A percentile compares a stretch with the other conserved stretches of the same genome.
Evolutionary conservation across 2,329 filamentous ascomycete species (phyloP).

Genomic region (Colletotrichum caudatum): DNA sequence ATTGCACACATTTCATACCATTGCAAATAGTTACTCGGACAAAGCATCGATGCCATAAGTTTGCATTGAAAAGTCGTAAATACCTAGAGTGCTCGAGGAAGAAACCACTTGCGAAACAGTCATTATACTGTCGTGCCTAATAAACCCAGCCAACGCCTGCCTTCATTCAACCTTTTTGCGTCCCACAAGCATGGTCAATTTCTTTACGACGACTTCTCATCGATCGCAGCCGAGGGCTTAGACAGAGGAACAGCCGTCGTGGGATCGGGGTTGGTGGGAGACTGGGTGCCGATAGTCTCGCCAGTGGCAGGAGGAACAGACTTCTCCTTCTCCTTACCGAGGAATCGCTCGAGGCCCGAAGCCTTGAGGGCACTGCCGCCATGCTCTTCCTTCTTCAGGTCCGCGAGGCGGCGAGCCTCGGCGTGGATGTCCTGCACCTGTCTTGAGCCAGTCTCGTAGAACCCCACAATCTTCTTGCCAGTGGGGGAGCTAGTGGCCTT

Average conservation of each 20-base stretch:
- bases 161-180: slow-evolving; percentile 23
- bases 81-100: slow-evolving; percentile 27
- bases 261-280: slow-evolving; percentile 39
- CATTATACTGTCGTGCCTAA: slow-evolving; percentile 32
- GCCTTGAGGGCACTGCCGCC: slow-evolving; percentile 71
- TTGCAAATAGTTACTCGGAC: neutral
- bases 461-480: slow-evolving; percentile 86
- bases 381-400: slow-evolving; percentile 80
- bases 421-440: slow-evolving; percentile 94
- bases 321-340: slow-evolving; percentile 64
- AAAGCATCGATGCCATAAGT: neutral
- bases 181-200: neutral
- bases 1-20: neutral
- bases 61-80: slow-evolving; percentile 15
- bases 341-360: slow-evolving; percentile 67
- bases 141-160: slow-evolving; percentile 38
- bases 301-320: slow-evolving; percentile 68
- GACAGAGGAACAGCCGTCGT: slow-evolving; percentile 40
- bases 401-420: slow-evolving; percentile 88
- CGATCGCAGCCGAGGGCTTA: slow-evolving; percentile 42
- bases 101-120: slow-evolving; percentile 18
- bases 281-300: slow-evolving; percentile 49
- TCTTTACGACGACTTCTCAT: slow-evolving; percentile 44
- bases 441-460: slow-evolving; percentile 87
- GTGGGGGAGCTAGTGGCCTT: slow-evolving; percentile 90